Conservation (phyloP, 345 rosid genomes). For the Camelina sativa region DNA sequence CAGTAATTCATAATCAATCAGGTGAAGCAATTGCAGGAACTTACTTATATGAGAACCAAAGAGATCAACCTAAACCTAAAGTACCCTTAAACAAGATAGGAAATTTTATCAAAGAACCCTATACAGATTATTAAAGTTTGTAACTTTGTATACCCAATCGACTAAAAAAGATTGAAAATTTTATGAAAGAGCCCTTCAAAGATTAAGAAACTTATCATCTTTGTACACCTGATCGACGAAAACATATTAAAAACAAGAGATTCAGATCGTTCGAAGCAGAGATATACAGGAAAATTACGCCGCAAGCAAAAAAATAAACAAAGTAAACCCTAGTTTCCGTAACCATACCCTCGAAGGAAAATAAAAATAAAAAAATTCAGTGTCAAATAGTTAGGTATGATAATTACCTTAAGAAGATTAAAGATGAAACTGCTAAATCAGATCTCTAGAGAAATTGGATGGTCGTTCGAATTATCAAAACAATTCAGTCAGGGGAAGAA, state of each 20-base stretch:
- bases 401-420: constrained; percentile 18
- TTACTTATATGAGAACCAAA: not conserved
- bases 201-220: constrained; percentile 9
- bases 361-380: not conserved
- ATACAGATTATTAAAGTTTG: too few species aligned
- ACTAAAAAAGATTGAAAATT: not conserved
- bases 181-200: not conserved
- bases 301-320: not conserved
- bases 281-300: not conserved
- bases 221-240: constrained; percentile 1
- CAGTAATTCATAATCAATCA: not conserved
- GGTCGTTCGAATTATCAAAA: not conserved
- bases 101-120: not conserved
- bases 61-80: not conserved
- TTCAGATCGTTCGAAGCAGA: not conserved
- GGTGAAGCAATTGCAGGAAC: not conserved
- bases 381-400: not conserved
- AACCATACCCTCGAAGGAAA: not conserved
- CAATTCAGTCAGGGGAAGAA: not conserved
- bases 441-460: not conserved
- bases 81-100: not conserved
- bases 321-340: constrained; percentile 14
- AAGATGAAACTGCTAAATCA: not conserved
- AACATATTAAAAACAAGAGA: not conserved
- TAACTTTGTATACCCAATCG: too few species aligned